A percentile compares a stretch with the other conserved stretches of the same genome.
Conservation (phyloP, 306 rosid genomes). For the Begonia fuchsioides region DNA sequence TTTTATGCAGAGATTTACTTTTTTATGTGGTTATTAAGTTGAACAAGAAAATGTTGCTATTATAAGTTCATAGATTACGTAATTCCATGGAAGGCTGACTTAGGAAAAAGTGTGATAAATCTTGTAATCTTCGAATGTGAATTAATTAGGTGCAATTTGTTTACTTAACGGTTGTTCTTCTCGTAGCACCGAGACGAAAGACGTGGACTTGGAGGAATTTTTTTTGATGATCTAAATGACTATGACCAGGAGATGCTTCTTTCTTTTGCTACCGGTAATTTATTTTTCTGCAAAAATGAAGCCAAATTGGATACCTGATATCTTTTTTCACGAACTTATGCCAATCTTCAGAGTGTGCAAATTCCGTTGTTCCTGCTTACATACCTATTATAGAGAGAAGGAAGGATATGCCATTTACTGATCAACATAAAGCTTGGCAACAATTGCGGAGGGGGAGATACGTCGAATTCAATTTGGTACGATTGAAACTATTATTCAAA, state of each 20-base stretch:
- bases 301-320: not conserved
- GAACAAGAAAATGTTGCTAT: no score
- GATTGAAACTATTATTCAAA: conserved; percentile 4
- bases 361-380: conserved; percentile 86
- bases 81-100: no score
- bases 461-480: conserved; percentile 92
- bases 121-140: no score
- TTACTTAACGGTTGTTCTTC: conserved; percentile 11
- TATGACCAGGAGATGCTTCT: conserved; percentile 98
- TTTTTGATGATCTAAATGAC: conserved; percentile 88
- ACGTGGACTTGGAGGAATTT: conserved; percentile 95
- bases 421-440: conserved; percentile 85
- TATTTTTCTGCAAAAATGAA: not conserved
- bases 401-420: conserved; percentile 66
- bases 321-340: conserved; percentile 8
- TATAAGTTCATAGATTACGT: no score
- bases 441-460: conserved; percentile 91
- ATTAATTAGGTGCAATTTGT: not conserved
- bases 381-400: conserved; percentile 85
- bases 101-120: no score
- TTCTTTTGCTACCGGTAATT: conserved; percentile 84
- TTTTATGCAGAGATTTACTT: no score
- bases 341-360: conserved; percentile 64
- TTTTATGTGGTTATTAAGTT: no score
- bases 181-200: conserved; percentile 88